These are phyloP conservation scores for Fusarium pininemorale DNA, from an alignment of 2,329 filamentous ascomycete genomes.

Conservation along the genomic window DNA sequence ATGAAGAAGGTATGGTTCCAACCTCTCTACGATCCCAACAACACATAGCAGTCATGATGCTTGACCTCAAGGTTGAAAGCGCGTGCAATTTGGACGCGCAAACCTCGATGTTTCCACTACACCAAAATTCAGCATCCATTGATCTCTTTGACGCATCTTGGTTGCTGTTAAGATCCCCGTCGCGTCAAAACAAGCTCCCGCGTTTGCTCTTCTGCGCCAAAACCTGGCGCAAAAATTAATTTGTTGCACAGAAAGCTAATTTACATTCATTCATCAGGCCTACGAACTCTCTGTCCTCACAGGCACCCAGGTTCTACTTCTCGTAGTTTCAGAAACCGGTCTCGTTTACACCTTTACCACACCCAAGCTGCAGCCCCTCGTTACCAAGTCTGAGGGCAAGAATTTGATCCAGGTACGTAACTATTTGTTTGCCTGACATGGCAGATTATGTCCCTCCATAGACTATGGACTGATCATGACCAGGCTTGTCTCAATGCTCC, in stretches of 20 bases:
- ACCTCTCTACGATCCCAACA: background rate
- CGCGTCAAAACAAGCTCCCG: conserved; percentile 17
- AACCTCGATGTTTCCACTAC: background rate
- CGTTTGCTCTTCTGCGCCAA: background rate
- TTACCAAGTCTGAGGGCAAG: conserved; percentile 98
- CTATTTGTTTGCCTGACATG: background rate
- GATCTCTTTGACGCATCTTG: background rate
- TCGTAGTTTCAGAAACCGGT: conserved; percentile 96
- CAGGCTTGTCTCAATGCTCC: conserved; percentile 98
- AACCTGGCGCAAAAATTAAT: background rate
- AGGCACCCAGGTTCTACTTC: conserved; percentile 93
- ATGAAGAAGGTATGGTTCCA: conserved; percentile 93
- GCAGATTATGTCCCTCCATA: background rate
- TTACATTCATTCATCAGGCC: conserved; percentile 65
- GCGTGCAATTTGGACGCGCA: background rate
- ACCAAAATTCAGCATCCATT: background rate
- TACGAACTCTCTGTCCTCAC: conserved; percentile 98
- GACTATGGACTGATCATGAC: conserved; percentile 19
- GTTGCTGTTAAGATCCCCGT: background rate
- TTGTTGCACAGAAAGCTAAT: conserved; percentile 30
- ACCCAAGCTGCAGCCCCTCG: conserved; percentile 95
- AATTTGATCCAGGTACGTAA: conserved; percentile 92
- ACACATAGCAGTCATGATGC: background rate
- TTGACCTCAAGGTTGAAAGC: background rate
- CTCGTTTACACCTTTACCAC: conserved; percentile 99